Conservation (phyloP, 2,329 filamentous ascomycete genomes). For the Paradendryphiella salina region DNA sequence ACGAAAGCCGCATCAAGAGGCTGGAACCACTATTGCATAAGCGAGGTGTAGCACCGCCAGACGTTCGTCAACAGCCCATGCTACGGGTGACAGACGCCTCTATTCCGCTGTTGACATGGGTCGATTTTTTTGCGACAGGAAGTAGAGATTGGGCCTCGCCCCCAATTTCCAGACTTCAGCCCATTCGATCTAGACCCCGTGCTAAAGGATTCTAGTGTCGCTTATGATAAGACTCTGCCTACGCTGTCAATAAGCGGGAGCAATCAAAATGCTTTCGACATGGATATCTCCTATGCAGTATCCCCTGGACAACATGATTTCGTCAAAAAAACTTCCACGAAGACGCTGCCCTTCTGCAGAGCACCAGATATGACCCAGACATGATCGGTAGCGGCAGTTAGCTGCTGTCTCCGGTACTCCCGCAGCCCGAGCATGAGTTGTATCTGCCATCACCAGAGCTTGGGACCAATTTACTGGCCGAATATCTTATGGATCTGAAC, state of each 20-base stretch:
- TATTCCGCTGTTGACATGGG: slow-evolving; percentile 22
- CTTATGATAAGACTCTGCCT: neutral
- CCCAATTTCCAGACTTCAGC: slow-evolving; percentile 15
- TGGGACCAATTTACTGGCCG: slow-evolving; percentile 27
- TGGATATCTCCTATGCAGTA: neutral
- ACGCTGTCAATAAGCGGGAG: neutral
- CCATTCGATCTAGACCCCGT: slow-evolving; percentile 12
- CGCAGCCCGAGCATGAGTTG: slow-evolving; percentile 13
- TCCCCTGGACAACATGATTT: slow-evolving; percentile 4
- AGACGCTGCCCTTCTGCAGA: slow-evolving; percentile 24
- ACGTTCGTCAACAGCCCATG: slow-evolving; percentile 18
- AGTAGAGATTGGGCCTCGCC: slow-evolving; percentile 20
- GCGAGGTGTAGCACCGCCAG: slow-evolving; percentile 26
- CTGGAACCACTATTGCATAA: slow-evolving; percentile 31
- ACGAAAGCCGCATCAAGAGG: slow-evolving; percentile 30
- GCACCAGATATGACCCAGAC: slow-evolving; percentile 8
- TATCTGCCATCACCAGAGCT: slow-evolving; percentile 31
- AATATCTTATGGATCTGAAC: slow-evolving; percentile 35
- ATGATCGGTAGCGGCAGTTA: neutral
- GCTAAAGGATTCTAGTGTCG: neutral
- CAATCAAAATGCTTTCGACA: neutral
- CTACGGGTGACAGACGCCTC: slow-evolving; percentile 19
- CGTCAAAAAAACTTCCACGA: slow-evolving; percentile 18
- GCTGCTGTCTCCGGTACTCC: slow-evolving; percentile 1
- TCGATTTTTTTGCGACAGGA: slow-evolving; percentile 25